Evolutionary conservation across 2,329 filamentous ascomycete species (phyloP).

Genomic region (Passalora sequoiae): DNA sequence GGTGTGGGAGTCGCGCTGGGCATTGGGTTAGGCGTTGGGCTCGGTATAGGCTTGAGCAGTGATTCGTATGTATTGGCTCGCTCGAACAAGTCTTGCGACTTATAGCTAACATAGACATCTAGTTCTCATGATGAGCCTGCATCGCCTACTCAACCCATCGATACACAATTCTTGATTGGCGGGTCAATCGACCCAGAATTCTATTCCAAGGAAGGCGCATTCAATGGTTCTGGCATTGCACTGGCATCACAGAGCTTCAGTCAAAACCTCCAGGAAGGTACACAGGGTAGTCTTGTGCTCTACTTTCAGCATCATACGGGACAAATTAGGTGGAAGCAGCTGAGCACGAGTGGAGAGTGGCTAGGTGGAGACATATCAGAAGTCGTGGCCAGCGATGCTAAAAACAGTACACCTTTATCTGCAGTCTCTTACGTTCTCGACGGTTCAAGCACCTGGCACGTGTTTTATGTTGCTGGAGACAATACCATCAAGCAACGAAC

Average conservation of each 20-base stretch:
- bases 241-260: conserved; percentile 42
- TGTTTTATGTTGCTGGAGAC: conserved; percentile 36
- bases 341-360: conserved; percentile 36
- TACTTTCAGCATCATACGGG: conserved; percentile 45
- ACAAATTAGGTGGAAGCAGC: conserved; percentile 39
- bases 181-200: conserved; percentile 38
- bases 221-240: conserved; percentile 46
- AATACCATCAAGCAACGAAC: conserved; percentile 38
- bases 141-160: background rate
- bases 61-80: too few species aligned
- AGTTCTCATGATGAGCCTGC: background rate
- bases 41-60: conserved; percentile 36
- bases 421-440: conserved; percentile 40
- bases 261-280: conserved; percentile 23
- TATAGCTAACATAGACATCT: too few species aligned
- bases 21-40: conserved; percentile 34
- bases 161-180: conserved; percentile 32
- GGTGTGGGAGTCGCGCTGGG: conserved; percentile 27
- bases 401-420: conserved; percentile 41
- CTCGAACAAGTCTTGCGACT: too few species aligned
- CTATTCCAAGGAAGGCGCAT: conserved; percentile 39
- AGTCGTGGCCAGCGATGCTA: conserved; percentile 40
- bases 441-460: conserved; percentile 29
- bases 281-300: conserved; percentile 38
- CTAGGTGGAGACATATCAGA: conserved; percentile 37